These are phyloP conservation scores for Elymus sibiricus DNA, from an alignment of 176 grass and related monocot species.

Conservation along the genomic window DNA sequence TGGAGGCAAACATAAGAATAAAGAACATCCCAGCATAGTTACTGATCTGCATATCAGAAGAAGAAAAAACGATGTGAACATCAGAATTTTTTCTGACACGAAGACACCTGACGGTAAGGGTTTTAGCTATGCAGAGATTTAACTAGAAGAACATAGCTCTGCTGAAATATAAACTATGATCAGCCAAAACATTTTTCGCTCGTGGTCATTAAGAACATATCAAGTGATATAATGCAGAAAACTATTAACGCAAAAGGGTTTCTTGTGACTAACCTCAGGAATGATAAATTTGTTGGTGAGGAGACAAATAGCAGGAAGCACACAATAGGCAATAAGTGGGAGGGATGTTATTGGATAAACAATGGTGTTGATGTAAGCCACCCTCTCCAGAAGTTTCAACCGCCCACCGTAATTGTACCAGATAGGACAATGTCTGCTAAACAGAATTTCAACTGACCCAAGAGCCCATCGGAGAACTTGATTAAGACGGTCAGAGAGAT, in stretches of 20 bases:
- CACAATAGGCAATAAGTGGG: slow-evolving; percentile 93
- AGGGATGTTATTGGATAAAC: slow-evolving; percentile 96
- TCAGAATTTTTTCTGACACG: not conserved
- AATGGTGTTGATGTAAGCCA: slow-evolving; percentile 98
- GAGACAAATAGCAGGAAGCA: slow-evolving; percentile 97
- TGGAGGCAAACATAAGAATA: slow-evolving; percentile 82
- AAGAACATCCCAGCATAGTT: slow-evolving; percentile 94
- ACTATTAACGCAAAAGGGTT: not conserved
- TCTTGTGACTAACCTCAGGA: slow-evolving; percentile 65
- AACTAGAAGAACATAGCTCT: not conserved
- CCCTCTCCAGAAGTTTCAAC: slow-evolving; percentile 88
- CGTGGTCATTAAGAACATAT: not conserved
- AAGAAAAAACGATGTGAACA: slow-evolving; percentile 16
- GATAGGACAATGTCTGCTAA: slow-evolving; percentile 96
- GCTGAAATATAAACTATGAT: not conserved
- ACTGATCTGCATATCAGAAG: slow-evolving; percentile 64
- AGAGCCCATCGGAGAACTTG: slow-evolving; percentile 96
- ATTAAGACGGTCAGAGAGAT: slow-evolving; percentile 97
- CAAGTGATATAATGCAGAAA: not conserved
- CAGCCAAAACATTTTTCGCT: not conserved
- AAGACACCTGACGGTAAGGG: not conserved
- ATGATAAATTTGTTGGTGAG: slow-evolving; percentile 99
- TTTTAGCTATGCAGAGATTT: not conserved
- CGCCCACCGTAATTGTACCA: slow-evolving; percentile 86
- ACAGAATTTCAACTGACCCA: slow-evolving; percentile 92